phyloP scores from a whole-genome alignment of 2,329 filamentous ascomycete genomes.

The Aureobasidium sp. region DNA sequence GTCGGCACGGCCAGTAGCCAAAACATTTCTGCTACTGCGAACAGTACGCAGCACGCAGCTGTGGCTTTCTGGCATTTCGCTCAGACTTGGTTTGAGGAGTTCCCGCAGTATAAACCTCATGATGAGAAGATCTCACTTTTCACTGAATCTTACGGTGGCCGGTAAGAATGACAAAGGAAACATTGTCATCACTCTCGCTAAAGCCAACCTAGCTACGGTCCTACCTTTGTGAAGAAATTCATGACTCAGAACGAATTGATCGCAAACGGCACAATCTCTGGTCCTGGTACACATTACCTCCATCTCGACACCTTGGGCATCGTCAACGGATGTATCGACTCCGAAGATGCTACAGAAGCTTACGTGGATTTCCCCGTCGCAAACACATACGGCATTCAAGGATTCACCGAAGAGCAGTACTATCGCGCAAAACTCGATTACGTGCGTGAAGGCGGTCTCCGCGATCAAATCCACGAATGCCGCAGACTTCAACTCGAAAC shows the following conservation, averaged over 20 bases:
- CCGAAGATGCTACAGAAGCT: constrained; percentile 40
- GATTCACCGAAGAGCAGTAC: constrained; percentile 43
- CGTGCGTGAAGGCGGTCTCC: constrained; percentile 44
- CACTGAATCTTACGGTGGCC: constrained; percentile 61
- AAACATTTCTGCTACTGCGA: constrained; percentile 29
- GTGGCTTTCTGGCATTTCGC: constrained; percentile 56
- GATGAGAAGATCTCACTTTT: constrained; percentile 55
- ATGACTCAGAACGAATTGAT: constrained; percentile 52
- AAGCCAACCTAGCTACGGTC: constrained; percentile 31
- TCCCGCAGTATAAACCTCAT: constrained; percentile 34
- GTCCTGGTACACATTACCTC: constrained; percentile 41
- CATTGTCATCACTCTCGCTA: too few relatives aligned
- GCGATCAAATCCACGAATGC: constrained; percentile 48
- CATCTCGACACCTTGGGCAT: constrained; percentile 47
- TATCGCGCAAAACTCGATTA: constrained; percentile 39
- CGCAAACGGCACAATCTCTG: constrained; percentile 37
- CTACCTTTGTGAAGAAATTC: constrained; percentile 52
- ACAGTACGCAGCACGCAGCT: constrained; percentile 28
- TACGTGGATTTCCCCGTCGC: constrained; percentile 40
- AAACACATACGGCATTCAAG: constrained; percentile 52
- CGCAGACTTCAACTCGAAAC: constrained; percentile 40
- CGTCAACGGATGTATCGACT: constrained; percentile 51
- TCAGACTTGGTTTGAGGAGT: constrained; percentile 43
- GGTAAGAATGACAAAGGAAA: too few relatives aligned
- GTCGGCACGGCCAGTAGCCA: constrained; percentile 55